Evolutionary conservation across 1,139 yeast genomes (phyloP).

Genomic region (Hansenula lynferdii): DNA sequence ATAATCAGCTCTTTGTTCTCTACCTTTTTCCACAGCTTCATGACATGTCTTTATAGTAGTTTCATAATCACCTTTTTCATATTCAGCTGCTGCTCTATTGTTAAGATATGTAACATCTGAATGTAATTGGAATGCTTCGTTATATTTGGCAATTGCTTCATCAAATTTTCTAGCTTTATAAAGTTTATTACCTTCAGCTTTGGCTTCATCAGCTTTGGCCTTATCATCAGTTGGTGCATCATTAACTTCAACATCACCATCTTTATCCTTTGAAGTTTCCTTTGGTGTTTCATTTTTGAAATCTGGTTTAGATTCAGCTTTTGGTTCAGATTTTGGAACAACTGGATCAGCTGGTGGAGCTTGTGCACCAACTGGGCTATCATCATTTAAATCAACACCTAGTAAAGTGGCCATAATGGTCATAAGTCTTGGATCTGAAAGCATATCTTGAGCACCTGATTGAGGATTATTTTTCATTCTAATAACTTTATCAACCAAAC

Average conservation of each 20-base stretch:
- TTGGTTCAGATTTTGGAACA: conserved; percentile 4
- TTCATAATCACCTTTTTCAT: conserved; percentile 89
- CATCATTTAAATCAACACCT: conserved; percentile 71
- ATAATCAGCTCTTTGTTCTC: conserved; percentile 89
- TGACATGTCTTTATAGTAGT: conserved; percentile 77
- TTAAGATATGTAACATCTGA: conserved; percentile 91
- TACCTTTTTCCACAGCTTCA: conserved; percentile 82
- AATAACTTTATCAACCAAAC: conserved; percentile 66
- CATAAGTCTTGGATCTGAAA: conserved; percentile 84
- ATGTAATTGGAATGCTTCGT: conserved; percentile 78
- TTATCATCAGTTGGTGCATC: conserved; percentile 30
- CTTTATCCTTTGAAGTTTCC: conserved; percentile 20
- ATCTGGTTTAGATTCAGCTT: conserved; percentile 19
- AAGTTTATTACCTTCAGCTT: conserved; percentile 80
- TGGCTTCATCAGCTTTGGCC: conserved; percentile 68
- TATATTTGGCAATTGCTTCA: conserved; percentile 83
- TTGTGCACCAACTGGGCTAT: conserved; percentile 15
- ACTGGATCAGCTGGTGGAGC: too few species aligned
- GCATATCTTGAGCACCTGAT: conserved; percentile 54
- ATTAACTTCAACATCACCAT: conserved; percentile 28
- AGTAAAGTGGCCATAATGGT: conserved; percentile 80
- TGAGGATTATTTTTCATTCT: conserved; percentile 71
- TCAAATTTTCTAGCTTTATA: conserved; percentile 89
- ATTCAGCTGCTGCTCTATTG: conserved; percentile 97
- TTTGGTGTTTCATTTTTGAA: conserved; percentile 22